A percentile compares a stretch with the other conserved stretches of the same genome.
Evolutionary conservation across 768 basidiomycete genomes (phyloP).

Genomic region (Boletus bicolor): DNA sequence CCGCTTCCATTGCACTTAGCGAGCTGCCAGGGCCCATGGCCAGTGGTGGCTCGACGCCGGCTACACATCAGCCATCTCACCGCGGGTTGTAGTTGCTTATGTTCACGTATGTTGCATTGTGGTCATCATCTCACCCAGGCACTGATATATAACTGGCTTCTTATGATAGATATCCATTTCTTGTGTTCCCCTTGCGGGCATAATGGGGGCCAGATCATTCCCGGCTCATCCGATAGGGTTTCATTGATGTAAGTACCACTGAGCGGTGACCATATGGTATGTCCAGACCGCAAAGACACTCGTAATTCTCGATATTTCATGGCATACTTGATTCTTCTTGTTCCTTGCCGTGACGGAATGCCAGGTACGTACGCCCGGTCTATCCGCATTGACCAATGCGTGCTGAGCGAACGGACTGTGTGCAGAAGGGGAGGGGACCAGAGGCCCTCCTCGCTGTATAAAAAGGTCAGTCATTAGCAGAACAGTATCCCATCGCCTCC

Average conservation of each 20-base stretch:
- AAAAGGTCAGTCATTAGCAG: background rate
- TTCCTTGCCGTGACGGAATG: background rate
- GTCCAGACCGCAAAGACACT: background rate
- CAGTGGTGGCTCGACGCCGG: too few relatives aligned
- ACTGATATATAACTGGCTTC: background rate
- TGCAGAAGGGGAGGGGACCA: too few relatives aligned
- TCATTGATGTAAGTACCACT: too few relatives aligned
- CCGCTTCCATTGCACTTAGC: too few relatives aligned
- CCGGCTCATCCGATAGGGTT: too few relatives aligned
- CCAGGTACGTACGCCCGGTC: background rate
- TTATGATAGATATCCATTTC: too few relatives aligned
- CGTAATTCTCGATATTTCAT: background rate
- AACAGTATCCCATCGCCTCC: background rate
- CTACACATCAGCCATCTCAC: too few relatives aligned
- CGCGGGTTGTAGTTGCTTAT: too few relatives aligned
- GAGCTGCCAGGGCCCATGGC: too few relatives aligned
- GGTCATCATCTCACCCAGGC: background rate
- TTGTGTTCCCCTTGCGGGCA: background rate
- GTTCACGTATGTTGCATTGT: background rate
- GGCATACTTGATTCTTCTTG: too few relatives aligned
- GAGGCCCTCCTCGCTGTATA: conserved; percentile 3
- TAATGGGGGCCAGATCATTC: background rate
- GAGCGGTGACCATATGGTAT: background rate
- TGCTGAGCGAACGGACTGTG: background rate
- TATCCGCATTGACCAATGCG: background rate